Evolutionary conservation across 1,284 basidiomycete species (phyloP).

Genomic region (Agroathelia rolfsii): DNA sequence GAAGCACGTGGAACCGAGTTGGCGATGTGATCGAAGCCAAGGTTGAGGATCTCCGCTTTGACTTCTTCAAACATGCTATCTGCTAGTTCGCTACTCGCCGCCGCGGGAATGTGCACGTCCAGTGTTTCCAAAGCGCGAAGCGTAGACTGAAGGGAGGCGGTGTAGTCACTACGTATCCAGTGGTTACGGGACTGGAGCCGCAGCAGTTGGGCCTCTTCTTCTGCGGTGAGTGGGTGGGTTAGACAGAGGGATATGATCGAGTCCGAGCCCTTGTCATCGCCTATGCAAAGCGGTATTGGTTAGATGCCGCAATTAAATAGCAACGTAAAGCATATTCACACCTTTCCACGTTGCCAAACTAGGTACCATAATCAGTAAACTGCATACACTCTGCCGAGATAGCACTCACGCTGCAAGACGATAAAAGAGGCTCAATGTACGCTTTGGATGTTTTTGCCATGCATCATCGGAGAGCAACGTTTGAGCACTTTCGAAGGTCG

Average conservation of each 20-base stretch:
- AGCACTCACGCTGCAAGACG: conserved; percentile 49
- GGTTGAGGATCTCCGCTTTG: conserved; percentile 57
- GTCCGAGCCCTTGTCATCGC: conserved; percentile 43
- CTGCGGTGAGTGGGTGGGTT: conserved; percentile 31
- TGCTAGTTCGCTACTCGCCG: conserved; percentile 42
- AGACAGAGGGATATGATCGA: conserved; percentile 42
- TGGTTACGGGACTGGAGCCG: conserved; percentile 52
- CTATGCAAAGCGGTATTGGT: conserved; percentile 27
- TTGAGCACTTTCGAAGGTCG: conserved; percentile 48
- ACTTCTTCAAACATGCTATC: conserved; percentile 57
- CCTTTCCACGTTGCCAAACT: conserved; percentile 60
- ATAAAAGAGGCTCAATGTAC: conserved; percentile 42
- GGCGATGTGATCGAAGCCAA: conserved; percentile 60
- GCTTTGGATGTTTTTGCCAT: conserved; percentile 38
- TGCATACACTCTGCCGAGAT: not conserved
- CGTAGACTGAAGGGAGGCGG: conserved; percentile 47
- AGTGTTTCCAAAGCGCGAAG: conserved; percentile 48
- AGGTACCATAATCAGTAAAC: conserved; percentile 2
- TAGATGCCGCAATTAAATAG: too few relatives aligned
- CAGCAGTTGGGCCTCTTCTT: conserved; percentile 47
- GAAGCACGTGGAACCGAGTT: conserved; percentile 48
- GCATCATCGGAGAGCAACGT: conserved; percentile 41
- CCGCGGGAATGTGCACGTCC: conserved; percentile 47
- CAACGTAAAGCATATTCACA: conserved; percentile 10
- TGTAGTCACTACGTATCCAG: conserved; percentile 46